Evolutionary conservation across 1,284 basidiomycete species (phyloP).

Genomic region (Boletus sp.): DNA sequence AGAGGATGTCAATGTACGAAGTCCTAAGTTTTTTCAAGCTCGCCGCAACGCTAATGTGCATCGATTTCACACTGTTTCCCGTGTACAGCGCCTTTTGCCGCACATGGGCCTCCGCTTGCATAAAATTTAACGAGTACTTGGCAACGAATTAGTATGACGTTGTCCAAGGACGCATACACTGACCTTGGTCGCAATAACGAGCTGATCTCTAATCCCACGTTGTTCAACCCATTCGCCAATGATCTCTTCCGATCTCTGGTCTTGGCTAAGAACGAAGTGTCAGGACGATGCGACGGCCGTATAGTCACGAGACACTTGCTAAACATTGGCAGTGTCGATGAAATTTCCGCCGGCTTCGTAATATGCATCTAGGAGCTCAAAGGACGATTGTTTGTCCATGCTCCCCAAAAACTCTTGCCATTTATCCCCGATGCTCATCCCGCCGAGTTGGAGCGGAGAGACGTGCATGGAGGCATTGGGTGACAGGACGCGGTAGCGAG

Average conservation of each 20-base stretch:
- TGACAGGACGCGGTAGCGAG: conserved; percentile 40
- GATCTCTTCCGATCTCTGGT: conserved; percentile 47
- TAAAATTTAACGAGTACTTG: conserved; percentile 35
- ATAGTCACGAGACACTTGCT: conserved; percentile 31
- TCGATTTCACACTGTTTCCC: conserved; percentile 37
- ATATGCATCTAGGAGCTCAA: conserved; percentile 48
- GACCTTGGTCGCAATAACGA: conserved; percentile 54
- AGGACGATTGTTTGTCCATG: conserved; percentile 44
- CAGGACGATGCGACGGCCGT: background rate
- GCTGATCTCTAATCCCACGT: conserved; percentile 49
- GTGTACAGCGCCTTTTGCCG: conserved; percentile 29
- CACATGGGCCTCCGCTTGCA: conserved; percentile 20
- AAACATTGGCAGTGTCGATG: conserved; percentile 51
- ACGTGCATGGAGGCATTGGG: conserved; percentile 41
- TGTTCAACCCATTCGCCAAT: conserved; percentile 56
- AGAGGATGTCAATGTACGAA: conserved; percentile 40
- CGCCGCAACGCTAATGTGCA: conserved; percentile 31
- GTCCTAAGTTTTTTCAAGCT: conserved; percentile 46
- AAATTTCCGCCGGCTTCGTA: conserved; percentile 51
- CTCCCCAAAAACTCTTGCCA: conserved; percentile 34
- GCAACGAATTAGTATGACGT: background rate
- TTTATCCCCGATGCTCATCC: conserved; percentile 49
- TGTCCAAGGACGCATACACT: background rate
- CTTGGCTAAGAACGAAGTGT: conserved; percentile 37
- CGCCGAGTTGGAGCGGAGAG: conserved; percentile 51